Percentiles rank a stretch among this genome's conserved stretches.
Conservation (phyloP, 441 rosid genomes). For the Hura crepitans region DNA sequence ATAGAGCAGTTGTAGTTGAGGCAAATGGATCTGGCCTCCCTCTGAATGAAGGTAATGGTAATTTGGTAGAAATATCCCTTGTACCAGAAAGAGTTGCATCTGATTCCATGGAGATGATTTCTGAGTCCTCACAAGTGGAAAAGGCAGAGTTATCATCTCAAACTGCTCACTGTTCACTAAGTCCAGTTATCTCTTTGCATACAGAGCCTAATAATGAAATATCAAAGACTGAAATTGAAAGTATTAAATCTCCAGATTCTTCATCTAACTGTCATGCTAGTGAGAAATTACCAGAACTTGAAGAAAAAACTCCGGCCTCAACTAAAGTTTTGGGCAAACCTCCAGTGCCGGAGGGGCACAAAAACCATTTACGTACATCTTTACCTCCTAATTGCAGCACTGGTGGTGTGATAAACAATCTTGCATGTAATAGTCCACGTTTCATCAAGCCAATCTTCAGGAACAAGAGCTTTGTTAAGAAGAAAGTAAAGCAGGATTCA, state of each 20-base stretch:
- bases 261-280: constrained; percentile 20
- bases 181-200: constrained; percentile 32
- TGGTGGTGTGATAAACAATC: constrained; percentile 27
- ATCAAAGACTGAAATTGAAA: constrained; percentile 23
- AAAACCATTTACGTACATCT: constrained; percentile 36
- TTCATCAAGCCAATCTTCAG: constrained; percentile 51
- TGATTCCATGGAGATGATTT: constrained; percentile 27
- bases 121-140: constrained; percentile 29
- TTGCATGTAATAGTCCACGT: constrained; percentile 31
- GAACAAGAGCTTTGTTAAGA: constrained; percentile 48
- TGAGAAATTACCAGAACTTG: constrained; percentile 25
- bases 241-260: constrained; percentile 26
- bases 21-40: constrained; percentile 47
- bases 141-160: constrained; percentile 29
- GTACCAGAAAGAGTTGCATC: constrained; percentile 43
- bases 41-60: constrained; percentile 38
- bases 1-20: constrained; percentile 61
- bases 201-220: constrained; percentile 25
- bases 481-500: constrained; percentile 48
- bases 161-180: constrained; percentile 27
- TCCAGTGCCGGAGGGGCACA: constrained; percentile 32
- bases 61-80: constrained; percentile 59
- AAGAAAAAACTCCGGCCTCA: constrained; percentile 26
- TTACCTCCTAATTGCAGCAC: constrained; percentile 27
- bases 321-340: constrained; percentile 23